Conservation (phyloP, 164 flowering plant genomes). For the Vitis riparia region DNA sequence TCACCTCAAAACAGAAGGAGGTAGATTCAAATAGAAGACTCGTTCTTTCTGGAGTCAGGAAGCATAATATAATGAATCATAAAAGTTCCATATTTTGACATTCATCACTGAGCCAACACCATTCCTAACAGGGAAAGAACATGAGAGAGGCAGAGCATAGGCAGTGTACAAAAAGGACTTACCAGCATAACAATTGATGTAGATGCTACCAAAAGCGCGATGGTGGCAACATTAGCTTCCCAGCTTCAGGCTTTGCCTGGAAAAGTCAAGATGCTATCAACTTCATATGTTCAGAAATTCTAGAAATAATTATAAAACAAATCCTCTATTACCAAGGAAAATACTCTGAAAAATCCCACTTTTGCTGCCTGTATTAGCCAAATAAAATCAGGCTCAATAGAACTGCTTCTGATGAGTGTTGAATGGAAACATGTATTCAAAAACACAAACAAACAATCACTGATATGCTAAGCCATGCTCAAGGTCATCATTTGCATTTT, state of each 20-base stretch:
- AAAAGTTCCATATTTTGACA: too few relatives aligned
- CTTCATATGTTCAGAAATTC: too few relatives aligned
- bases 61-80: too few relatives aligned
- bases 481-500: slow-evolving; percentile 17
- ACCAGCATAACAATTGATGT: slow-evolving; percentile 64
- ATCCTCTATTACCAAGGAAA: slow-evolving; percentile 61
- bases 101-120: too few relatives aligned
- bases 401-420: too few relatives aligned
- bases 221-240: slow-evolving; percentile 60
- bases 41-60: too few relatives aligned
- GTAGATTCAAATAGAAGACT: too few relatives aligned
- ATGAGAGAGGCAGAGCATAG: neutral
- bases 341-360: slow-evolving; percentile 78
- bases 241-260: slow-evolving; percentile 85
- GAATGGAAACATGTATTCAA: neutral
- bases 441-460: slow-evolving; percentile 6
- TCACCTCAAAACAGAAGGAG: too few relatives aligned
- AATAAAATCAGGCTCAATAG: neutral
- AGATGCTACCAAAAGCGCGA: slow-evolving; percentile 67
- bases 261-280: slow-evolving; percentile 7
- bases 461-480: slow-evolving; percentile 16
- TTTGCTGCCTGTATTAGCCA: slow-evolving; percentile 64
- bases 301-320: too few relatives aligned
- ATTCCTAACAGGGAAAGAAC: too few relatives aligned
- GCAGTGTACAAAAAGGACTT: slow-evolving; percentile 16